Evolutionary conservation across 495 filamentous ascomycete species (phyloP).

Genomic region (Gamarada debralockiae): DNA sequence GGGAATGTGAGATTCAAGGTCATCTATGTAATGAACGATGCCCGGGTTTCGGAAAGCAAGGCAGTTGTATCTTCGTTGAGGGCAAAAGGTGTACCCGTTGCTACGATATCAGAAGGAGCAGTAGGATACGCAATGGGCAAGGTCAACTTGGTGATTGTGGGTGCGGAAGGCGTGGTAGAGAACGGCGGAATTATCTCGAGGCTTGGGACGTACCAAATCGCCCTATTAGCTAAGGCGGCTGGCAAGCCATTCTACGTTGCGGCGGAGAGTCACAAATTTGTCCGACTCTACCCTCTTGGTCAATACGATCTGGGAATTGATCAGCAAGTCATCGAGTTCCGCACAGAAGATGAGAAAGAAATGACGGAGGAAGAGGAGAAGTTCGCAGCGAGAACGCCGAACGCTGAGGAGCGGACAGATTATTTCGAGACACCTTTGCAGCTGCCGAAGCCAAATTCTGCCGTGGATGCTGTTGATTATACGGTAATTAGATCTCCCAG

Average conservation of each 20-base stretch:
- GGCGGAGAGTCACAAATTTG: constrained; percentile 94
- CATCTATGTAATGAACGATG: constrained; percentile 66
- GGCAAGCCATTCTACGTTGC: constrained; percentile 86
- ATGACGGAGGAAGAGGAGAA: constrained; percentile 30
- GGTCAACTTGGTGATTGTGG: constrained; percentile 78
- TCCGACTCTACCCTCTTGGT: constrained; percentile 71
- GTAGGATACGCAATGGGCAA: constrained; percentile 83
- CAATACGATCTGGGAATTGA: constrained; percentile 76
- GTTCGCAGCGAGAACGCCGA: constrained; percentile 24
- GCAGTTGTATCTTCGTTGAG: constrained; percentile 65
- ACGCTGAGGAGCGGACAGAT: constrained; percentile 18
- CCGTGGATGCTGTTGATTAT: constrained; percentile 70
- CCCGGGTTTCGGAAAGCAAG: constrained; percentile 45
- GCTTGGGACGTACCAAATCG: constrained; percentile 90
- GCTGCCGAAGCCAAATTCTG: constrained; percentile 14
- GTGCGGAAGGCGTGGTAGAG: constrained; percentile 91
- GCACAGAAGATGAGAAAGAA: constrained; percentile 41
- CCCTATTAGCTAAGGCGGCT: constrained; percentile 70
- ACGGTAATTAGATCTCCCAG: constrained; percentile 48
- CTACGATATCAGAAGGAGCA: constrained; percentile 75
- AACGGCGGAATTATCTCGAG: constrained; percentile 90
- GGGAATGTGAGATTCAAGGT: constrained; percentile 70
- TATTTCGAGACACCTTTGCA: constrained; percentile 11
- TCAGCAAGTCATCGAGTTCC: constrained; percentile 72
- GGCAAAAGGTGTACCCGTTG: constrained; percentile 71